These are phyloP conservation scores for Trebouxia gelatinosa DNA, from an alignment of 163 green algal species.

Conservation along the genomic window DNA sequence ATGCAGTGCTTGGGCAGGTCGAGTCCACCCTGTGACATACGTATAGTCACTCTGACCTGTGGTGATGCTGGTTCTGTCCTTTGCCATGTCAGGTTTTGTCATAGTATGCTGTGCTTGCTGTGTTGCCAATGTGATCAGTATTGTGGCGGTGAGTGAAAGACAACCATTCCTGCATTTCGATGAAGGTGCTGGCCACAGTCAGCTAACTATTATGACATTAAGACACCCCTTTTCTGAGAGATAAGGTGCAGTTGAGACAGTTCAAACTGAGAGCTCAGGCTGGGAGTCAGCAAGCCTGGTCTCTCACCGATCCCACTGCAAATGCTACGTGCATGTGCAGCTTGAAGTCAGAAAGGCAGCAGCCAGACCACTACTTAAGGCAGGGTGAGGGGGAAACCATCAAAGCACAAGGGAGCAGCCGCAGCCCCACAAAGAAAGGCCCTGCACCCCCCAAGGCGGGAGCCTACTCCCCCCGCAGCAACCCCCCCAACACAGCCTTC, in stretches of 20 bases:
- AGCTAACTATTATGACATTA: too few relatives aligned
- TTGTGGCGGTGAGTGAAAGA: too few relatives aligned
- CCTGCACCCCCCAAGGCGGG: slow-evolving; percentile 62
- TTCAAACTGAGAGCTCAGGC: too few relatives aligned
- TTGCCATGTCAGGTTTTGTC: not conserved
- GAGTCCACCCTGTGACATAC: too few relatives aligned
- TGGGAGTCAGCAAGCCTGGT: not conserved
- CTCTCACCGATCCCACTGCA: not conserved
- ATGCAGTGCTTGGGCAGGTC: not conserved
- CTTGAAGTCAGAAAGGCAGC: slow-evolving; percentile 52
- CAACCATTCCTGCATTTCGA: not conserved
- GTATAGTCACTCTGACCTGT: not conserved
- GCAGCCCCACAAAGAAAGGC: not conserved
- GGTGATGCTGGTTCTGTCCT: not conserved
- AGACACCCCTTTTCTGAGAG: too few relatives aligned
- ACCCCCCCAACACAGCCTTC: slow-evolving; percentile 85
- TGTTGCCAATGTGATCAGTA: too few relatives aligned
- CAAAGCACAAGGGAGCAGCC: slow-evolving; percentile 47
- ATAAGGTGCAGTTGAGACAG: too few relatives aligned
- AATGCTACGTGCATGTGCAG: slow-evolving; percentile 5
- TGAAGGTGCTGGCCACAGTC: not conserved
- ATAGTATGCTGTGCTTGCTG: not conserved
- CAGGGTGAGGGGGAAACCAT: slow-evolving; percentile 72
- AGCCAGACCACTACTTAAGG: slow-evolving; percentile 63
- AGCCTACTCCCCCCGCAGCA: slow-evolving; percentile 68